Conservation (phyloP, 2,329 filamentous ascomycete genomes). For the Aschersonia sp. region DNA sequence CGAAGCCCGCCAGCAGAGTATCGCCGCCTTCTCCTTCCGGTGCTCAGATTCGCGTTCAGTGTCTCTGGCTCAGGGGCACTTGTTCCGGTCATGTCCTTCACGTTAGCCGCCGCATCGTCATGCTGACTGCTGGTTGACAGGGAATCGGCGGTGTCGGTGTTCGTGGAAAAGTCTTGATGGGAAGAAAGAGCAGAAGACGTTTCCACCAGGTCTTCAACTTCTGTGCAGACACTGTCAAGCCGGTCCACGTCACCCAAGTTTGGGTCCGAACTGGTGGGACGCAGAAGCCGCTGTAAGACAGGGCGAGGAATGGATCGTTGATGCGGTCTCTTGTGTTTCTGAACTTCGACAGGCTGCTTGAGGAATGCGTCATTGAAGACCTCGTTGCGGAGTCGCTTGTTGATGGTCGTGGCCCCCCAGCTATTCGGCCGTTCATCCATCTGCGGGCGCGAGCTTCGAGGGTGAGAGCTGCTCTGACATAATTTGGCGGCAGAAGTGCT, state of each 20-base stretch:
- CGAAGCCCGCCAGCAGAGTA: constrained; percentile 80
- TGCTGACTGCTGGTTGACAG: constrained; percentile 14
- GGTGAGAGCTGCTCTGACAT: constrained; percentile 3
- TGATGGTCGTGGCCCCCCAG: constrained; percentile 89
- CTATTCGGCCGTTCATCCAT: constrained; percentile 46
- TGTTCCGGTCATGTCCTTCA: constrained; percentile 45
- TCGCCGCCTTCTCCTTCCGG: constrained; percentile 45
- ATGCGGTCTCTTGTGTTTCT: constrained; percentile 59
- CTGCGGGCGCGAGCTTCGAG: constrained; percentile 14
- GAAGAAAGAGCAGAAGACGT: neutral
- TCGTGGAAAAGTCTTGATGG: neutral
- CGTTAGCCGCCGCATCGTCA: constrained; percentile 19
- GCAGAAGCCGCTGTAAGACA: constrained; percentile 28
- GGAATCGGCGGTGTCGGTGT: constrained; percentile 8
- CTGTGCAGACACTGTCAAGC: neutral
- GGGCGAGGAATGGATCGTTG: constrained; percentile 49
- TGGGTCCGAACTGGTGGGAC: constrained; percentile 30
- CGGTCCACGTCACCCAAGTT: constrained; percentile 11
- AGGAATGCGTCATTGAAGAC: constrained; percentile 87
- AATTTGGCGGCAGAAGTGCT: constrained; percentile 17
- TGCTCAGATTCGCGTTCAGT: constrained; percentile 24
- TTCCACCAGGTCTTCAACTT: neutral
- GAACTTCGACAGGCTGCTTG: constrained; percentile 67
- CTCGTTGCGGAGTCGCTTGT: constrained; percentile 74
- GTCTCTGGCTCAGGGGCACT: constrained; percentile 51